These are phyloP conservation scores for Rhodofomes roseus DNA, from an alignment of 1,284 basidiomycete genomes.

Conservation along the genomic window DNA sequence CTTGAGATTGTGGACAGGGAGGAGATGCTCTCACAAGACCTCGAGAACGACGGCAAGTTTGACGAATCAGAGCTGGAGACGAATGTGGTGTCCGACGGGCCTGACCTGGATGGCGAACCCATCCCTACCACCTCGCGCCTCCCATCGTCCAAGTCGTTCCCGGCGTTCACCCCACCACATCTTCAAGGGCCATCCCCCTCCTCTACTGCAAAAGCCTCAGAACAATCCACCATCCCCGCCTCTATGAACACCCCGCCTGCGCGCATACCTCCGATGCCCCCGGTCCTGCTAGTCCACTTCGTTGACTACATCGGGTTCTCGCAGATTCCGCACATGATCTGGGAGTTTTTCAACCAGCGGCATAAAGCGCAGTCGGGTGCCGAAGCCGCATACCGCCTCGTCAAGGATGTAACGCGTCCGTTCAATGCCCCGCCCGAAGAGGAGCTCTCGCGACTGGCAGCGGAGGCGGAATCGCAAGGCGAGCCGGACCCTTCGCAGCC, in stretches of 20 bases:
- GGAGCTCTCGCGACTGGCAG: slow-evolving; percentile 4
- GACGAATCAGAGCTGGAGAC: slow-evolving; percentile 53
- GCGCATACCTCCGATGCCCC: slow-evolving; percentile 73
- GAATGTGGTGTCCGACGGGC: slow-evolving; percentile 9
- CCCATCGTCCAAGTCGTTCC: slow-evolving; percentile 38
- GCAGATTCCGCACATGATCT: slow-evolving; percentile 88
- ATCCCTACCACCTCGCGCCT: slow-evolving; percentile 39
- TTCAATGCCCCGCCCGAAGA: slow-evolving; percentile 39
- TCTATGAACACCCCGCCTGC: slow-evolving; percentile 45
- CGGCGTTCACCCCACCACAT: slow-evolving; percentile 33
- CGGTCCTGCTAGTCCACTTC: slow-evolving; percentile 87
- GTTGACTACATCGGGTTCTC: slow-evolving; percentile 82
- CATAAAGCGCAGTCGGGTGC: slow-evolving; percentile 75
- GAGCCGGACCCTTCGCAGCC: slow-evolving; percentile 21
- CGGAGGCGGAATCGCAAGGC: slow-evolving; percentile 1
- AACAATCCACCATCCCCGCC: slow-evolving; percentile 27
- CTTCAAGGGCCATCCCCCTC: slow-evolving; percentile 21
- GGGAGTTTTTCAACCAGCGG: slow-evolving; percentile 92
- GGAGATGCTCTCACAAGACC: slow-evolving; percentile 64
- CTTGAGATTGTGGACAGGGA: slow-evolving; percentile 72
- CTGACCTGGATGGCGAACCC: slow-evolving; percentile 32
- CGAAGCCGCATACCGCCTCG: slow-evolving; percentile 77
- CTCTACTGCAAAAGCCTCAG: slow-evolving; percentile 15
- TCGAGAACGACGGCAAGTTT: slow-evolving; percentile 76
- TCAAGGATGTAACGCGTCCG: slow-evolving; percentile 64